Conservation (phyloP, 139 green algal genomes). For the Chlamydomonas schloesseri region DNA sequence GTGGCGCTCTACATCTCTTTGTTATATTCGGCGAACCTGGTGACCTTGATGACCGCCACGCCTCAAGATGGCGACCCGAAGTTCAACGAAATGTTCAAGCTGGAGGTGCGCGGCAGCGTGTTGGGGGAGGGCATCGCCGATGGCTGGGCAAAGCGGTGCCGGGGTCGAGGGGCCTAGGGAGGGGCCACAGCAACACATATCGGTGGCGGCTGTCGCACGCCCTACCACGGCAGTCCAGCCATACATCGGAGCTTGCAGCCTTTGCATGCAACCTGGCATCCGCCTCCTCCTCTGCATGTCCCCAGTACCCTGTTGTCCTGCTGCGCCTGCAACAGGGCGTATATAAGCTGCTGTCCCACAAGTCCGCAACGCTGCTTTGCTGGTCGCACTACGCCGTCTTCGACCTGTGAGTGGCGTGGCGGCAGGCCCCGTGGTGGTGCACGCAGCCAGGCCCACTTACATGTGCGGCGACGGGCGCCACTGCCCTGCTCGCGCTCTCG, state of each 20-base stretch:
- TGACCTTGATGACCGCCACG: background rate
- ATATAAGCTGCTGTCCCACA: background rate
- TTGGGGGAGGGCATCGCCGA: too few species aligned
- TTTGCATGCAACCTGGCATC: background rate
- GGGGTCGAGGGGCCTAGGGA: too few species aligned
- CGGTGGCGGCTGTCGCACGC: too few species aligned
- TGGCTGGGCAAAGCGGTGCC: too few species aligned
- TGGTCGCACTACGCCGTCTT: constrained; percentile 31
- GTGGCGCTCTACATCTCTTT: background rate
- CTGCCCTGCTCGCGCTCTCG: too few species aligned
- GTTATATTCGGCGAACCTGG: background rate
- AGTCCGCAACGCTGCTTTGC: background rate
- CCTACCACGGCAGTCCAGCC: too few species aligned
- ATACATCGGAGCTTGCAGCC: too few species aligned
- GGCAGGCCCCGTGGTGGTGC: too few species aligned
- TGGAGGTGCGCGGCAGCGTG: background rate
- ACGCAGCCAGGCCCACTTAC: too few species aligned
- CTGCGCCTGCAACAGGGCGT: background rate
- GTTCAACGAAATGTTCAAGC: constrained; percentile 18
- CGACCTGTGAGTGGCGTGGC: constrained; percentile 47
- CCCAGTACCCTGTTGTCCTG: too few species aligned
- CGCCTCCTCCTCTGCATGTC: background rate
- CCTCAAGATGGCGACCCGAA: background rate
- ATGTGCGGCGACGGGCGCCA: too few species aligned
- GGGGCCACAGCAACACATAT: too few species aligned